Conservation (phyloP, 768 basidiomycete genomes). For the Pleurotus tuoliensis region DNA sequence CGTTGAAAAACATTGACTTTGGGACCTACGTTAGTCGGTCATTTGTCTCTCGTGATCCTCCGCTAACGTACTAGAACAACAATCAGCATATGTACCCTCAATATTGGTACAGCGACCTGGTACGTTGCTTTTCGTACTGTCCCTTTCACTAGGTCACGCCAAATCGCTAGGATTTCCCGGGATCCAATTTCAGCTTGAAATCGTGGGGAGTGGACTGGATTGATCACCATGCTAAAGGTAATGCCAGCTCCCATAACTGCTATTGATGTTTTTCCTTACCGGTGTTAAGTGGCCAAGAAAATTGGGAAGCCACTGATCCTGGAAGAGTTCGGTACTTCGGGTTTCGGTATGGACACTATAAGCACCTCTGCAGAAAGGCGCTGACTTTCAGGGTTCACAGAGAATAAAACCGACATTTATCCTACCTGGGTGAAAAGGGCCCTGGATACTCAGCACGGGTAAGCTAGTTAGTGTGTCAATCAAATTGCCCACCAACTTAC, state of each 20-base stretch:
- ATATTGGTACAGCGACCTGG: slow-evolving; percentile 21
- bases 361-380: neutral
- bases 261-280: neutral
- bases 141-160: neutral
- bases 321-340: slow-evolving; percentile 58
- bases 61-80: slow-evolving; percentile 15
- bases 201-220: slow-evolving; percentile 60
- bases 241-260: slow-evolving; percentile 2
- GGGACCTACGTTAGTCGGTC: slow-evolving; percentile 44
- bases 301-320: slow-evolving; percentile 58
- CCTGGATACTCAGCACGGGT: slow-evolving; percentile 47
- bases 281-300: slow-evolving; percentile 38
- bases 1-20: slow-evolving; percentile 51
- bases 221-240: slow-evolving; percentile 44
- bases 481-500: too few species aligned
- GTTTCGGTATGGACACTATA: slow-evolving; percentile 29
- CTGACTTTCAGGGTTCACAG: slow-evolving; percentile 18
- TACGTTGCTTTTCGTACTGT: slow-evolving; percentile 11
- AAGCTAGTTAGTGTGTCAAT: slow-evolving; percentile 15
- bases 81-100: slow-evolving; percentile 41
- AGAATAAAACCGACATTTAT: slow-evolving; percentile 47
- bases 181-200: slow-evolving; percentile 44
- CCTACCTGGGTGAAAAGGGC: slow-evolving; percentile 47
- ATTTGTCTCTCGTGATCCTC: slow-evolving; percentile 10
- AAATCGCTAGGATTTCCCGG: slow-evolving; percentile 35